Evolutionary conservation across 495 filamentous ascomycete species (phyloP), one percentile per base, ranked within the genome.

Genomic region (Hapsidospora chrysogenum): DNA sequence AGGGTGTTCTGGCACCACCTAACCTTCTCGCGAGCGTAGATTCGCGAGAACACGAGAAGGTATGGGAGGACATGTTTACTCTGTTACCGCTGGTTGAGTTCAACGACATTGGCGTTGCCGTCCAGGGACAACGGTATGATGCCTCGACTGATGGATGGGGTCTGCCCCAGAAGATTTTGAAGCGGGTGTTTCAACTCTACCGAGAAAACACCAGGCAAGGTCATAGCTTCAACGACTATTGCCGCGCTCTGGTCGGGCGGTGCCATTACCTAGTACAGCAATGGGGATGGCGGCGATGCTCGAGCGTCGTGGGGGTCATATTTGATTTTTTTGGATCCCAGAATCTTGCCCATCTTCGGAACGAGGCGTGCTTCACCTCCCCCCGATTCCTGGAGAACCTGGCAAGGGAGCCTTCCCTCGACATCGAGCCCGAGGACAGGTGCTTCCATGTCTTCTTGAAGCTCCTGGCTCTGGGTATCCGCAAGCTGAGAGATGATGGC

Each of bases 401-500:
- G 2, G 65, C 76, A 33, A 46, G 56, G 17, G 58, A 61, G 11
- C 81, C 79, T 6, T 61, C 60, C 1, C 52, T 94, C 11, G 59
- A 65, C 9, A 52, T 79, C 21, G 60, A 68, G 31, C 53, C 69
- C 4, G 73, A 76, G 18, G 89, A 97, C 45, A 68, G 71, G n/a
- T 82, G 83, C 40, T 97, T 97, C 43, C 80, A 92, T 50, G 77
- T 93, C n/a, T 73, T 94, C 37, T 63, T 95, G 29, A 97, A 97
- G 48, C 72, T 83, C 15, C 56, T 94, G 29, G 85, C 69, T 11
- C 53, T 74, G 41, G 75, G 76, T 8, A 63, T 95, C 20, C 67
- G 67, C 20, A 66, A 70, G 9, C 56, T 92, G 38, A 56, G 56
- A 14, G 49, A 63, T 26, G 41, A 60, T 2, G 73, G 76, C 46